Evolutionary conservation across 257 asterid genomes (phyloP), one percentile per base, ranked within the genome.

Genomic region (Solanum appendiculatum): DNA sequence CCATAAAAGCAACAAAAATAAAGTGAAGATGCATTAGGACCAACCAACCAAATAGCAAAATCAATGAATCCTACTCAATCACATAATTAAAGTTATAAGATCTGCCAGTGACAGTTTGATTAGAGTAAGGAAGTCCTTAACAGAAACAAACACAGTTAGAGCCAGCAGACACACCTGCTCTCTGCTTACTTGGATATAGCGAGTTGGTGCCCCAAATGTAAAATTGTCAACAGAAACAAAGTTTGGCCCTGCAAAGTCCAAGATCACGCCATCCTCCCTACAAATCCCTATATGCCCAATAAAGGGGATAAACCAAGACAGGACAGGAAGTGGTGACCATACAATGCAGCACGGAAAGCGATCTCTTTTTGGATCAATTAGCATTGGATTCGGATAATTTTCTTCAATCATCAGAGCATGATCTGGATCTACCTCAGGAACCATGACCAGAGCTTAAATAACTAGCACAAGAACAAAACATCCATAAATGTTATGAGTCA

Each of bases 211-310:
- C 34, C 98, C 99, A 74, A 97, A 97, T 2, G 98, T 90, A 66
- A 97, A 97, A 88, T 90, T 95, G 92, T 95, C 99, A 44, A 97
- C 98, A 20, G 95, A 94, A 5, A 97, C 98, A 89, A 89, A 97
- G 88, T 95, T 97, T 2, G 98, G 98, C 82, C 98, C 98, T 0
- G 97, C 99, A 84, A 97, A 97, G 87, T 97, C 99, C 93, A 97
- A 82, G 83, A 95, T 94, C 81, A 97, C 97, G 3, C 99, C 99
- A 60, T 97, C 98, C 87, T 94, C 96, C 88, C 98, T 92, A 81
- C 99, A 94, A 58, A 95, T 92, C 44, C 99, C 99, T 44, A 97
- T 74, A 90, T 97, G 99, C 83, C 98, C 99, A 82, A 97, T 92
- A 87, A 93, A 94, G 31, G 99, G 99, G 85, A 93, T 73, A 89